Conservation (phyloP, 768 basidiomycete genomes). For the Pleurotus cornucopiae region DNA sequence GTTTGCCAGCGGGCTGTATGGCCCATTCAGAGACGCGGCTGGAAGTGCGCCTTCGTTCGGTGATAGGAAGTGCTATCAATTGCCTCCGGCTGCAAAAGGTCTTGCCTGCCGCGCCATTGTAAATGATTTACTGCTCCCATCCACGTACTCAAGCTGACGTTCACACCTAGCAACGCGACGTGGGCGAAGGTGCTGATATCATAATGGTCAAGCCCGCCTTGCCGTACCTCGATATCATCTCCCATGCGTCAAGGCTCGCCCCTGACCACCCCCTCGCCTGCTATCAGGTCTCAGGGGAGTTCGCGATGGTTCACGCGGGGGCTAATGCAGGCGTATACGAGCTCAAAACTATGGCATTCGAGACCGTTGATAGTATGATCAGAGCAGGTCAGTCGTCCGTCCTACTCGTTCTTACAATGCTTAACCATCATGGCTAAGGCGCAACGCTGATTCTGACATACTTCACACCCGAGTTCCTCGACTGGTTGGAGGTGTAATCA, state of each 20-base stretch:
- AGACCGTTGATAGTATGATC: constrained; percentile 86
- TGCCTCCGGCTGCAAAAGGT: constrained; percentile 84
- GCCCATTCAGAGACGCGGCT: constrained; percentile 98
- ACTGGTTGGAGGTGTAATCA: constrained; percentile 52
- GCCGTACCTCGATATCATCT: constrained; percentile 95
- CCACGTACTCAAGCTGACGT: constrained; percentile 1
- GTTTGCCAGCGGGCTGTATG: constrained; percentile 92
- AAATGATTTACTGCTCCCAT: constrained; percentile 24
- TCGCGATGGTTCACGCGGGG: constrained; percentile 94
- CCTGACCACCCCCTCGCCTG: constrained; percentile 91
- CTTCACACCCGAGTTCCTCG: constrained; percentile 95
- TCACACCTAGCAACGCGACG: constrained; percentile 71
- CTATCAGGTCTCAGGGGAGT: constrained; percentile 97
- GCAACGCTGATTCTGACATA: constrained; percentile 90
- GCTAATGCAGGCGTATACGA: constrained; percentile 93
- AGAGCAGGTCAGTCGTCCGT: constrained; percentile 66
- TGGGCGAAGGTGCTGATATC: constrained; percentile 90
- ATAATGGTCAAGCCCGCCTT: constrained; percentile 98
- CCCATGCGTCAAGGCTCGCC: constrained; percentile 78
- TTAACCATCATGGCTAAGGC: constrained; percentile 36
- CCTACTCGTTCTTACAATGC: background rate
- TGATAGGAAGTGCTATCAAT: constrained; percentile 96
- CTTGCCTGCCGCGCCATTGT: constrained; percentile 93
- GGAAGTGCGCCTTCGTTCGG: constrained; percentile 95
- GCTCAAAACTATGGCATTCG: constrained; percentile 89